A percentile compares a stretch with the other conserved stretches of the same genome.
Evolutionary conservation across 2,329 filamentous ascomycete genomes (phyloP).

Genomic region (Pseudocercospora cruenta): DNA sequence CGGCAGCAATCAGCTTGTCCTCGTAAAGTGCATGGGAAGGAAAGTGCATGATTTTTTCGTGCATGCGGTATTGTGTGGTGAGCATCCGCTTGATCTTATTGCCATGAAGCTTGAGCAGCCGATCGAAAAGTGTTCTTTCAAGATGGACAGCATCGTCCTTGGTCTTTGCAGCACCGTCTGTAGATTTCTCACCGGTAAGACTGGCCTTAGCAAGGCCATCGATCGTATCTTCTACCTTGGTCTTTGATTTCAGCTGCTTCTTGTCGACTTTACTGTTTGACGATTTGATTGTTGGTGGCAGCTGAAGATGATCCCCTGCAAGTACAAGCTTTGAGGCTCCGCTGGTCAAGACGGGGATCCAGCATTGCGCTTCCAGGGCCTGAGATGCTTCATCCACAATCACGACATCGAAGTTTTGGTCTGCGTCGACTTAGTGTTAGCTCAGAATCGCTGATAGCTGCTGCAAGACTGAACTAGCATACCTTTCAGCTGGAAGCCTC

Average conservation of each 20-base stretch:
- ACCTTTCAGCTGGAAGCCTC: constrained; percentile 74
- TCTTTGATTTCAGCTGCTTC: constrained; percentile 35
- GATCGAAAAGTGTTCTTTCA: constrained; percentile 91
- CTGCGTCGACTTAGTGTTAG: constrained; percentile 29
- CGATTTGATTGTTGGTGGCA: constrained; percentile 86
- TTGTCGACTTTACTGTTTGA: constrained; percentile 50
- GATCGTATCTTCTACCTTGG: constrained; percentile 8
- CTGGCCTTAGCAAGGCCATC: constrained; percentile 12
- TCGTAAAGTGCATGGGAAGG: constrained; percentile 89
- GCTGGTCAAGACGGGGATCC: constrained; percentile 75
- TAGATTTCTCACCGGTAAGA: constrained; percentile 7
- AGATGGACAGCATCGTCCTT: constrained; percentile 50
- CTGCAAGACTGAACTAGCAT: not conserved
- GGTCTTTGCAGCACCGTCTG: constrained; percentile 41
- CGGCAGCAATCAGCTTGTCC: constrained; percentile 76
- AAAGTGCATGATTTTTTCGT: constrained; percentile 92
- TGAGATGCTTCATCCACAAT: constrained; percentile 97
- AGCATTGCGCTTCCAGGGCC: constrained; percentile 93
- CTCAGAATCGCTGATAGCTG: not conserved
- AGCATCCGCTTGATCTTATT: constrained; percentile 87
- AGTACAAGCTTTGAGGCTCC: constrained; percentile 81
- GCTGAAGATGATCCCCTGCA: constrained; percentile 90
- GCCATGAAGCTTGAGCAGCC: constrained; percentile 80
- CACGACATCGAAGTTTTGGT: constrained; percentile 86
- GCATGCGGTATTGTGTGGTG: constrained; percentile 97